phyloP scores from a whole-genome alignment of 441 rosid genomes.

The Breynia disticha region DNA sequence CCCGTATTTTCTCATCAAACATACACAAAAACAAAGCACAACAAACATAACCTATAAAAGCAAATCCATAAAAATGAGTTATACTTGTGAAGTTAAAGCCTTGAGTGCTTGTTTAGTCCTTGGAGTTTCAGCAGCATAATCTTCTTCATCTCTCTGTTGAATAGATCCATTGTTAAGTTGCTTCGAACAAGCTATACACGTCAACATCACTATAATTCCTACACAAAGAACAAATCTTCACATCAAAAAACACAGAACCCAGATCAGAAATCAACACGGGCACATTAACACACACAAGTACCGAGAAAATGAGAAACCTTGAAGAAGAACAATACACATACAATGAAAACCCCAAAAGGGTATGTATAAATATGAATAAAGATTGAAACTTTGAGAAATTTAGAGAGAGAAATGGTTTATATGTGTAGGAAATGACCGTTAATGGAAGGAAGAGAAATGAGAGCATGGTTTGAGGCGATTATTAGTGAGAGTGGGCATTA shows the following conservation, averaged over 20 bases:
- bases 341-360: slow-evolving; percentile 7
- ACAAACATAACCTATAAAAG: neutral
- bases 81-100: slow-evolving; percentile 68
- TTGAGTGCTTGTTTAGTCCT: slow-evolving; percentile 60
- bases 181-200: slow-evolving; percentile 78
- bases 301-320: slow-evolving; percentile 6
- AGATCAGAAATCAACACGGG: slow-evolving; percentile 23
- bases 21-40: slow-evolving; percentile 9
- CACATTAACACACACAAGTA: neutral
- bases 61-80: neutral
- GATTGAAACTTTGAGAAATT: too few species aligned
- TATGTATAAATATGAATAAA: neutral
- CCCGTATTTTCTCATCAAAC: slow-evolving; percentile 12
- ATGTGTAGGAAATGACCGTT: slow-evolving; percentile 14
- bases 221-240: neutral
- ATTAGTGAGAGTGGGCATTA: slow-evolving; percentile 3
- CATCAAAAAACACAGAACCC: slow-evolving; percentile 12
- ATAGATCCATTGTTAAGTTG: slow-evolving; percentile 23
- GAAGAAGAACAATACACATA: neutral
- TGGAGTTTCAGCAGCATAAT: slow-evolving; percentile 44
- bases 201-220: slow-evolving; percentile 43
- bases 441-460: slow-evolving; percentile 11
- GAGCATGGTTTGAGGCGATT: slow-evolving; percentile 1
- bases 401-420: slow-evolving; percentile 1
- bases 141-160: slow-evolving; percentile 24